Conservation (phyloP, 2,329 filamentous ascomycete species). For the Berkeleyomyces rouxiae region DNA sequence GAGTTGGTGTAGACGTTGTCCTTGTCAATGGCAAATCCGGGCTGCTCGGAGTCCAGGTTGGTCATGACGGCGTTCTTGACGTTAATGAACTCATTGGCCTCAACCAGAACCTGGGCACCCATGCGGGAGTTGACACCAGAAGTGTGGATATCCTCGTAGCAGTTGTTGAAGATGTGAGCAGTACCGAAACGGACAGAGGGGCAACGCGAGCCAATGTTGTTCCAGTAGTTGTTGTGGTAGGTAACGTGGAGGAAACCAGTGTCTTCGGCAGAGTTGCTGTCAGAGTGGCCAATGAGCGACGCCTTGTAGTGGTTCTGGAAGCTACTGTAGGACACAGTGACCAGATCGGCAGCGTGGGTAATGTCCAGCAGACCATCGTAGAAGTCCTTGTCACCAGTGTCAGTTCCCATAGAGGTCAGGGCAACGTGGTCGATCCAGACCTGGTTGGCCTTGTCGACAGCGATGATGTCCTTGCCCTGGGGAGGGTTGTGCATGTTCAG, state of each 20-base stretch:
- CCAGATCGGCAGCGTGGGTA: conserved; percentile 27
- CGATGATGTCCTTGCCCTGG: conserved; percentile 33
- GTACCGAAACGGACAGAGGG: conserved; percentile 47
- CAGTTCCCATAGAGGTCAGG: conserved; percentile 22
- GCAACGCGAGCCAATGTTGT: conserved; percentile 41
- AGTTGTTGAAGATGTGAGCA: conserved; percentile 31
- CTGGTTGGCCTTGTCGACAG: conserved; percentile 29
- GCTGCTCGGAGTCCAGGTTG: conserved; percentile 27
- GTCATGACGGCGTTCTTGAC: conserved; percentile 26
- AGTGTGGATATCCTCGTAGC: conserved; percentile 27
- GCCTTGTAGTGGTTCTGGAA: conserved; percentile 36
- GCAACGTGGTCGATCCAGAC: conserved; percentile 33
- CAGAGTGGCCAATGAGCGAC: conserved; percentile 42
- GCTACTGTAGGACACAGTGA: conserved; percentile 27
- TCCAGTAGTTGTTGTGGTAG: conserved; percentile 43
- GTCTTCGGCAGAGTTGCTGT: conserved; percentile 40
- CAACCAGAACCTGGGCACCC: conserved; percentile 35
- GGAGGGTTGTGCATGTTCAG: conserved; percentile 34
- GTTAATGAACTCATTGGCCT: conserved; percentile 33
- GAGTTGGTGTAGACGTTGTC: conserved; percentile 29
- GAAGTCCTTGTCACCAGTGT: conserved; percentile 24
- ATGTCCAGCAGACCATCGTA: conserved; percentile 30
- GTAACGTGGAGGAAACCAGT: conserved; percentile 41
- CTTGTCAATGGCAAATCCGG: conserved; percentile 26
- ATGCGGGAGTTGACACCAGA: conserved; percentile 37